Conservation (phyloP, 2,329 filamentous ascomycete genomes). For the Colletotrichum endophyticum region DNA sequence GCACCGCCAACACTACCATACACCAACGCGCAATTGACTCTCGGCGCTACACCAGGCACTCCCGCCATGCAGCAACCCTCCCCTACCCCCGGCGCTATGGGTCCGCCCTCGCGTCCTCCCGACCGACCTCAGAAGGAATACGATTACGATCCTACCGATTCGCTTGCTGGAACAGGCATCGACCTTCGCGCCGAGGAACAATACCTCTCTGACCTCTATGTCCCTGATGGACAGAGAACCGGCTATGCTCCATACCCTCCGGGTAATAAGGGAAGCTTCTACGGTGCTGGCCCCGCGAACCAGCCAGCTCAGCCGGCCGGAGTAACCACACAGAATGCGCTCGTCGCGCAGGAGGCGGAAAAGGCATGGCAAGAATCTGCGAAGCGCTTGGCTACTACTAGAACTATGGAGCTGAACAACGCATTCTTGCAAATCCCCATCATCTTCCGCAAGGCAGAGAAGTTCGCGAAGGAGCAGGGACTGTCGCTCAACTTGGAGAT, state of each 20-base stretch:
- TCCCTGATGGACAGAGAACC: conserved; percentile 51
- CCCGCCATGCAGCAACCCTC: conserved; percentile 22
- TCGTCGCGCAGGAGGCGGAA: conserved; percentile 68
- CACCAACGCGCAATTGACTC: conserved; percentile 25
- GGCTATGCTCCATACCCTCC: conserved; percentile 62
- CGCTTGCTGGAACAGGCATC: conserved; percentile 83
- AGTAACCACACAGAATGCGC: conserved; percentile 63
- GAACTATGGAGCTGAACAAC: conserved; percentile 74
- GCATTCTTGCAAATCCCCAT: conserved; percentile 74
- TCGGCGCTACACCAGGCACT: conserved; percentile 1
- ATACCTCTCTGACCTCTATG: conserved; percentile 73
- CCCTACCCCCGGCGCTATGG: conserved; percentile 51
- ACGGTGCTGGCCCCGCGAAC: conserved; percentile 69
- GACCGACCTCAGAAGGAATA: conserved; percentile 68
- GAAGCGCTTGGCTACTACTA: conserved; percentile 61
- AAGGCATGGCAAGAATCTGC: conserved; percentile 71
- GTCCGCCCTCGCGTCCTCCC: conserved; percentile 63
- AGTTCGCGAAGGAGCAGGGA: conserved; percentile 63
- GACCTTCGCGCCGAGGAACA: conserved; percentile 88
- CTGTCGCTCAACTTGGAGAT: conserved; percentile 60
- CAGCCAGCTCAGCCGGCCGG: conserved; percentile 57
- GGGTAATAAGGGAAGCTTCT: conserved; percentile 62
- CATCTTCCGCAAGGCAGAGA: conserved; percentile 62
- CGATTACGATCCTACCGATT: conserved; percentile 80
- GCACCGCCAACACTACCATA: conserved; percentile 21